Evolutionary conservation across 352 stramenopile genomes (phyloP).

Genomic region (Phytophthora pluvialis): DNA sequence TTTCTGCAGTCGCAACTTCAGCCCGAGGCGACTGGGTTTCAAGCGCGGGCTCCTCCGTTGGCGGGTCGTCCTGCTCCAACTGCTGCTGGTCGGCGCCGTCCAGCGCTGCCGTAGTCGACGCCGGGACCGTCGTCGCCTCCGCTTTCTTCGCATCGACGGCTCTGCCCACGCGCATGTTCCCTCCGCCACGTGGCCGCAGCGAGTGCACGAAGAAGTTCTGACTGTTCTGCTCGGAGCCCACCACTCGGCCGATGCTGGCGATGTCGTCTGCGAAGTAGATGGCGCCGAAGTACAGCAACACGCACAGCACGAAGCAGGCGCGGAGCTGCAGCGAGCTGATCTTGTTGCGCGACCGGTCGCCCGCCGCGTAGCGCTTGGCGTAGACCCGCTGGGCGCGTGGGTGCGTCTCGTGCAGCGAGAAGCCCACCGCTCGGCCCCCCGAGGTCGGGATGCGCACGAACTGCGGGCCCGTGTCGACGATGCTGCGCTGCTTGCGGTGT

Average conservation of each 20-base stretch:
- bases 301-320: conserved; percentile 59
- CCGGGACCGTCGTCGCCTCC: conserved; percentile 2
- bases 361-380: conserved; percentile 25
- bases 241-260: conserved; percentile 34
- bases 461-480: conserved; percentile 32
- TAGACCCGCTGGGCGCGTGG: conserved; percentile 20
- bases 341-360: conserved; percentile 40
- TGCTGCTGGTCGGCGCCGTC: background rate
- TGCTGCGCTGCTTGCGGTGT: conserved; percentile 40
- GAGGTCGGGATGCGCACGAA: conserved; percentile 43
- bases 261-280: conserved; percentile 68
- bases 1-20: conserved; percentile 25
- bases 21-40: conserved; percentile 1
- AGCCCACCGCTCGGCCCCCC: conserved; percentile 7
- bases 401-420: conserved; percentile 29
- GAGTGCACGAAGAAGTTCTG: conserved; percentile 47
- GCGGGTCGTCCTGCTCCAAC: background rate
- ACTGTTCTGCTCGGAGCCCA: conserved; percentile 37
- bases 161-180: conserved; percentile 26
- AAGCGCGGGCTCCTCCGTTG: background rate
- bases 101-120: background rate
- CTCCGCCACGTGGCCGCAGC: conserved; percentile 22
- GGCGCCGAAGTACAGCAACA: conserved; percentile 53
- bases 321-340: conserved; percentile 56
- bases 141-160: conserved; percentile 35